Conservation (phyloP, 306 rosid species). For the Fragaria ananassa region DNA sequence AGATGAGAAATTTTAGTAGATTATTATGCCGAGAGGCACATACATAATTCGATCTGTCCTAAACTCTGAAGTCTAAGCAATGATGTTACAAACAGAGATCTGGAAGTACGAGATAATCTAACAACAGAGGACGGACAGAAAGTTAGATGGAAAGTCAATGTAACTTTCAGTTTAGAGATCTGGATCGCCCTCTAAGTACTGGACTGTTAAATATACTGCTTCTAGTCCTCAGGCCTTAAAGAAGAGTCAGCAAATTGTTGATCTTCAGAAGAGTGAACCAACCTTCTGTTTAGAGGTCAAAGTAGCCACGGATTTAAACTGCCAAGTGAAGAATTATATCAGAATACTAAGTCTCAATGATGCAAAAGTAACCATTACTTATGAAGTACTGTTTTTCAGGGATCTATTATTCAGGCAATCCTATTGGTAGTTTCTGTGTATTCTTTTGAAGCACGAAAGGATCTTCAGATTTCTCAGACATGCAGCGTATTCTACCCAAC, state of each 20-base stretch:
- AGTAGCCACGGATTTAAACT: slow-evolving; percentile 72
- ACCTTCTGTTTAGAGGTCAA: slow-evolving; percentile 46
- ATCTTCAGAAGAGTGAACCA: slow-evolving; percentile 48
- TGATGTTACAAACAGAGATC: slow-evolving; percentile 39
- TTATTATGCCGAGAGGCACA: slow-evolving; percentile 28
- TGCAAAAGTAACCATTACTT: not conserved
- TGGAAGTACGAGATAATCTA: slow-evolving; percentile 41
- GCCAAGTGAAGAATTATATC: slow-evolving; percentile 27
- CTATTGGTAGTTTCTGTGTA: not conserved
- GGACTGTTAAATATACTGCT: slow-evolving; percentile 15
- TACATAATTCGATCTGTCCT: slow-evolving; percentile 16
- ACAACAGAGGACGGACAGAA: slow-evolving; percentile 16
- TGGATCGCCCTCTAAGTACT: slow-evolving; percentile 20
- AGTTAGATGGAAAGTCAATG: slow-evolving; percentile 24
- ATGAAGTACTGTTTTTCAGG: not conserved
- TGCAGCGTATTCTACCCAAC: not conserved
- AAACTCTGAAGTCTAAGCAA: slow-evolving; percentile 18
- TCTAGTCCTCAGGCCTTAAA: slow-evolving; percentile 14
- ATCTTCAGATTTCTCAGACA: not conserved
- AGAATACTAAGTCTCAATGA: not conserved
- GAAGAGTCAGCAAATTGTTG: slow-evolving; percentile 29
- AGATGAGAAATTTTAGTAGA: slow-evolving; percentile 19
- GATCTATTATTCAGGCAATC: not conserved
- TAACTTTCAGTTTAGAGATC: slow-evolving; percentile 19
- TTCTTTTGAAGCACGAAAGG: not conserved